phyloP scores from a whole-genome alignment of 495 filamentous ascomycete species.

The Penicillium angulare region DNA sequence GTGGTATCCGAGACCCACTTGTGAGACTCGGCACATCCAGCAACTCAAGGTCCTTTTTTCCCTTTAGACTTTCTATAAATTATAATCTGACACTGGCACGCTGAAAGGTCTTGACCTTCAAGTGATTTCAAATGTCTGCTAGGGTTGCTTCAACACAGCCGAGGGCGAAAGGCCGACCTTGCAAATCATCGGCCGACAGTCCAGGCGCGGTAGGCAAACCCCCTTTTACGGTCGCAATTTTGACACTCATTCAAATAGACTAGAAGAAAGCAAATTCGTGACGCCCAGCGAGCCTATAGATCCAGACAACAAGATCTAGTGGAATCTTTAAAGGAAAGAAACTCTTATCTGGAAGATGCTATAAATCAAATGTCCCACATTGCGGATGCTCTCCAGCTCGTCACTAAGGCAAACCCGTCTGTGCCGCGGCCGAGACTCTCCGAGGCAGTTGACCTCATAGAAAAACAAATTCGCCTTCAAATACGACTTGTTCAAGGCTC shows the following conservation, averaged over 20 bases:
- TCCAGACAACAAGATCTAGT: slow-evolving; percentile 19
- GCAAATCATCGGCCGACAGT: background rate
- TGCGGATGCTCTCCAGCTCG: slow-evolving; percentile 9
- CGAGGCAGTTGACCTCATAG: slow-evolving; percentile 6
- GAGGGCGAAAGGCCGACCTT: background rate
- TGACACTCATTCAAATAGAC: background rate
- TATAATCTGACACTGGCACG: background rate
- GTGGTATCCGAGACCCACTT: too few relatives aligned
- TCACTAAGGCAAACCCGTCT: background rate
- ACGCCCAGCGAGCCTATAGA: slow-evolving; percentile 22
- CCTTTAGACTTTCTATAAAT: background rate
- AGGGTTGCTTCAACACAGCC: background rate
- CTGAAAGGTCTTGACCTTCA: too few relatives aligned
- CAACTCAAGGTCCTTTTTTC: too few relatives aligned
- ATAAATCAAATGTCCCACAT: slow-evolving; percentile 10
- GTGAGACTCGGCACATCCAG: too few relatives aligned
- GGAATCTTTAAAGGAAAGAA: slow-evolving; percentile 12
- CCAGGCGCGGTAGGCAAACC: background rate
- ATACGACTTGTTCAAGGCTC: background rate
- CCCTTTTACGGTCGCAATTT: background rate
- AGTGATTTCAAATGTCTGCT: background rate
- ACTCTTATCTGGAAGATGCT: slow-evolving; percentile 16
- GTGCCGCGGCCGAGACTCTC: slow-evolving; percentile 10
- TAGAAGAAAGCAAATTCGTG: slow-evolving; percentile 16
- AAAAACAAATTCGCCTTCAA: slow-evolving; percentile 3